Evolutionary conservation across 1,139 yeast species (phyloP), one percentile per base, ranked within the genome.

Genomic region (Geotrichum phurueaensis): DNA sequence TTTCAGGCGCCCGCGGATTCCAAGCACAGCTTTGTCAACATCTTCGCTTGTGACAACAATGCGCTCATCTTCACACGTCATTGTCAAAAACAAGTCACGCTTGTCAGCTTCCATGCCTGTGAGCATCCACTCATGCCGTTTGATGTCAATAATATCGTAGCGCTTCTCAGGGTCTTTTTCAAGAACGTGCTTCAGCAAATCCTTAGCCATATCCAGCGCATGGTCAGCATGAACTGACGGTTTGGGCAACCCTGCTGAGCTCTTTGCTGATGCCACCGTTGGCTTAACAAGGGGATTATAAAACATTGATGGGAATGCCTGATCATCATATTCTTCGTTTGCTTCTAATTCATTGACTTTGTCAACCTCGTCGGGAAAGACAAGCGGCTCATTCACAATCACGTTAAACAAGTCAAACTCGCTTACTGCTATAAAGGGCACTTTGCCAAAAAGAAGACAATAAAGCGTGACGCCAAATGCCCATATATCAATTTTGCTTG

Each of bases 381-480:
- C 76, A 31, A 90, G 74, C 1, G 79, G 79, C 51, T 86, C 81
- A 61, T 83, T 82, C 27, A 85, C 89, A 66, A 95, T 94, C 20
- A 87, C 94, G 63, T 87, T 87, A 72, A 94, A 94, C 56, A 95
- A 78, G 64, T 87, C 94, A 73, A 83, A 89, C 71, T 94, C 98
- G 57, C 87, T 85, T 56, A 87, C 94, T 0, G 97, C 97, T 70
- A 86, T 84, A 72, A 94, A 95, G 1, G 99, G 99, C 53, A 94
- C 83, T 64, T 81, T 80, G 10, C 99, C 99, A 75, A 89, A 94
- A 23, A 94, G 74, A 50, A 95, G 77, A 73, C 99, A 92, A 71
- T 86, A 94, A 25, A 95, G 77, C 0, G 99, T 94, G 1, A 94
- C 92, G 4, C 99, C 99, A 45, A 91, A 75, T 0, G 99, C 97